Percentiles rank a stretch among this genome's conserved stretches.
phyloP scores from a whole-genome alignment of 2,329 filamentous ascomycete species.

The Mycosphaerella arachidis region DNA sequence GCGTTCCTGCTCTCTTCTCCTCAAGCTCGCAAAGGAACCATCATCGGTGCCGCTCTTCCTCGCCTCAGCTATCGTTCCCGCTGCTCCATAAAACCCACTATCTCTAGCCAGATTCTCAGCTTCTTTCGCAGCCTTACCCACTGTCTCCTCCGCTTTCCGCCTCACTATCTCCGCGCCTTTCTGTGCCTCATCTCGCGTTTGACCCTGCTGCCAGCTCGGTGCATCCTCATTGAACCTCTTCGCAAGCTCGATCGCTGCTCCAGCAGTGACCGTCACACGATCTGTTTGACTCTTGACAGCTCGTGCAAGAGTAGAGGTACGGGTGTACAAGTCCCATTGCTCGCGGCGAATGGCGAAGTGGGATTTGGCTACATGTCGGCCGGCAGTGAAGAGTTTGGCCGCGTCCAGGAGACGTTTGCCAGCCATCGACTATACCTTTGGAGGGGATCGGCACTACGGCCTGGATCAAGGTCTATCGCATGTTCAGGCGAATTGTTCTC shows the following conservation, averaged over 20 bases:
- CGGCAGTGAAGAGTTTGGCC: conserved; percentile 48
- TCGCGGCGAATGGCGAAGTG: conserved; percentile 56
- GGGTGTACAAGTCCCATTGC: conserved; percentile 59
- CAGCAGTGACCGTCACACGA: conserved; percentile 56
- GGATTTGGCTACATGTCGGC: conserved; percentile 45
- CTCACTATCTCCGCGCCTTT: conserved; percentile 11
- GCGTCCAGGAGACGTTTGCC: conserved; percentile 50
- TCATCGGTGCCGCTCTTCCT: conserved; percentile 32
- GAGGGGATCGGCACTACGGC: background rate
- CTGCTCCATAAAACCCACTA: background rate
- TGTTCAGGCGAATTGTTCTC: background rate
- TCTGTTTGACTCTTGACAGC: conserved; percentile 59
- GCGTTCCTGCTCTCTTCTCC: conserved; percentile 39
- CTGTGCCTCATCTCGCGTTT: background rate
- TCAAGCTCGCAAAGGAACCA: conserved; percentile 30
- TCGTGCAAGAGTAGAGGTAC: conserved; percentile 61
- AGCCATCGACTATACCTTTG: conserved; percentile 39
- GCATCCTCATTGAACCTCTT: conserved; percentile 53
- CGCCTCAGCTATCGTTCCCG: background rate
- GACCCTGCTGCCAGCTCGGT: conserved; percentile 29
- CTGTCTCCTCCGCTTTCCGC: conserved; percentile 14
- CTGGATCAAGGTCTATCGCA: background rate
- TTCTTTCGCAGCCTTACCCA: conserved; percentile 28
- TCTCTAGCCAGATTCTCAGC: conserved; percentile 14
- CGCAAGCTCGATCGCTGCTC: conserved; percentile 57